Conservation (phyloP, 768 basidiomycete genomes). For the Chalciporus piperatus region DNA sequence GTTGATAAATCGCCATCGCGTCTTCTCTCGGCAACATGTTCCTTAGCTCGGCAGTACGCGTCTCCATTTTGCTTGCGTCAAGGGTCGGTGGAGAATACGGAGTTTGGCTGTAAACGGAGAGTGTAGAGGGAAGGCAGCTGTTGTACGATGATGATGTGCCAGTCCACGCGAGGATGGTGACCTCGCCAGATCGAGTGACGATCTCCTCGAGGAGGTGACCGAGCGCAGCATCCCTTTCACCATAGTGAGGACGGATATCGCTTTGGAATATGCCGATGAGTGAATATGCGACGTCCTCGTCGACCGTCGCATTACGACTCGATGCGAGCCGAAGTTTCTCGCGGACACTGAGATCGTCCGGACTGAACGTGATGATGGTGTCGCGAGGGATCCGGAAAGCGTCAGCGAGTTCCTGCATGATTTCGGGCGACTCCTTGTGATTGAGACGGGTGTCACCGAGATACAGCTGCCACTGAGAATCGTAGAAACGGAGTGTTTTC, state of each 20-base stretch:
- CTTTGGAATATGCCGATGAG: slow-evolving; percentile 1
- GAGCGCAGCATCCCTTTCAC: background rate
- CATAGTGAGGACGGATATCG: background rate
- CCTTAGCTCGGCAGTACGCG: too few relatives aligned
- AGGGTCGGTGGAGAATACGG: too few relatives aligned
- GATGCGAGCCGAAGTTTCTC: slow-evolving; percentile 1
- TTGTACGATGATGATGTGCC: background rate
- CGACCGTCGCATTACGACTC: background rate
- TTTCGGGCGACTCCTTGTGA: background rate
- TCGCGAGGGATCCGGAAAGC: background rate
- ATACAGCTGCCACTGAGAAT: slow-evolving; percentile 2
- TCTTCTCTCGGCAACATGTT: too few relatives aligned
- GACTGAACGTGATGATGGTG: background rate
- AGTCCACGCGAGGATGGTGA: background rate
- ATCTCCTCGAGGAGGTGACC: background rate
- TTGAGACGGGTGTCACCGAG: background rate
- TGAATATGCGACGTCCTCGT: background rate
- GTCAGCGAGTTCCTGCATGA: slow-evolving; percentile 2
- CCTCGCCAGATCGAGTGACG: background rate
- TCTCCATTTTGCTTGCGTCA: too few relatives aligned
- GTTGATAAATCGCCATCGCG: too few relatives aligned
- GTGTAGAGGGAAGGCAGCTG: background rate
- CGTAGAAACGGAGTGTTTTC: slow-evolving; percentile 3
- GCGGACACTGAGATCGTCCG: background rate
- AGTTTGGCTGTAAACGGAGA: too few relatives aligned